phyloP scores from a whole-genome alignment of 2,329 filamentous ascomycete species.

The Incumbomyces lentus region DNA sequence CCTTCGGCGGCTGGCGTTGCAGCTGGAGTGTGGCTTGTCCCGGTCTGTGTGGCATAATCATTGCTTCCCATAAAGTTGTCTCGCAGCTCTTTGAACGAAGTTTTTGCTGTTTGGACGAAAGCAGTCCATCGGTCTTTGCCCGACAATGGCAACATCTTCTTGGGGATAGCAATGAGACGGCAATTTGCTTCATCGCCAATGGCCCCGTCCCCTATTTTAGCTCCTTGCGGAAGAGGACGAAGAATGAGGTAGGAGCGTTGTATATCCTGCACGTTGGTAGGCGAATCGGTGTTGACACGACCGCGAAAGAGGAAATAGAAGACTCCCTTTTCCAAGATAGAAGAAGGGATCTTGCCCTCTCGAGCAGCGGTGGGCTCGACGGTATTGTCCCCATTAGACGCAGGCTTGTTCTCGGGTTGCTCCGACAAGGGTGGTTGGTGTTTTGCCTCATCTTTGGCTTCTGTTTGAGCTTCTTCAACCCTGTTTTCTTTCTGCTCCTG shows the following conservation, averaged over 20 bases:
- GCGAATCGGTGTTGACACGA: slow-evolving; percentile 62
- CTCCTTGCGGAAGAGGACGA: slow-evolving; percentile 59
- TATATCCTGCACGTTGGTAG: slow-evolving; percentile 60
- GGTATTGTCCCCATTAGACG: slow-evolving; percentile 27
- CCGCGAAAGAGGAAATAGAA: slow-evolving; percentile 85
- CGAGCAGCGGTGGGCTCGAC: slow-evolving; percentile 40
- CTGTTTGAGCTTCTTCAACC: neutral
- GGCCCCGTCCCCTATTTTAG: slow-evolving; percentile 53
- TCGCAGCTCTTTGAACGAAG: slow-evolving; percentile 58
- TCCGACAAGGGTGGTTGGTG: neutral
- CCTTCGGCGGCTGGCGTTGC: slow-evolving; percentile 73
- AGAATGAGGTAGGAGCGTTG: slow-evolving; percentile 71
- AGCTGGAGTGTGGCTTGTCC: slow-evolving; percentile 56
- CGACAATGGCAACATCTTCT: slow-evolving; percentile 67
- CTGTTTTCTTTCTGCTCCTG: slow-evolving; percentile 4
- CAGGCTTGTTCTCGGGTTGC: neutral
- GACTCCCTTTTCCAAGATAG: slow-evolving; percentile 73
- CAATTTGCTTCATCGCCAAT: slow-evolving; percentile 50
- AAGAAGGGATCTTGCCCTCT: slow-evolving; percentile 44
- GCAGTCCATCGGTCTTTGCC: slow-evolving; percentile 63
- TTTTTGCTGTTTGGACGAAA: slow-evolving; percentile 67
- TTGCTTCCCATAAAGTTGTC: slow-evolving; percentile 57
- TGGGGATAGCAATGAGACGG: slow-evolving; percentile 67
- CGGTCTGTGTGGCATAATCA: slow-evolving; percentile 70
- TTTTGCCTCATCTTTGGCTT: slow-evolving; percentile 4